Base-by-base conservation (phyloP, 495 filamentous ascomycete species). In the Tuber calosporum region DNA sequence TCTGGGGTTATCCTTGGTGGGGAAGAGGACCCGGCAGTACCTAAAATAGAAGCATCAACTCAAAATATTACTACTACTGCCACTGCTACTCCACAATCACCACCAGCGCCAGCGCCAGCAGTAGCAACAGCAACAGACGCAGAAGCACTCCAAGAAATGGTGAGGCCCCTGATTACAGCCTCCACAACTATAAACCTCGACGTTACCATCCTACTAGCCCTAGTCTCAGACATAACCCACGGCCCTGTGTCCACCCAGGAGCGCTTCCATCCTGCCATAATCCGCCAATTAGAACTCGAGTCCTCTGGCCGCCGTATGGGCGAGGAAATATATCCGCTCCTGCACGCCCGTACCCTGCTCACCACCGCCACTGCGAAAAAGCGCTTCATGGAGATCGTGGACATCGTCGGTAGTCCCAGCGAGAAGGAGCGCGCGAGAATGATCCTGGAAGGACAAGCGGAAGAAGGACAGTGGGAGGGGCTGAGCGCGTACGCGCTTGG, bases 151-250 rank as follows among this genome's bases (percentile, higher is more conserved):
- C 53, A 15, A 15, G 26, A 62, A 34, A 62, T 62, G 53, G 11
- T 62, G 7, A 62, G 5, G 11, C 53, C 53, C 26, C 53, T 30
- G 17, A 62, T 62, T 1, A 62, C 53, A 17, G 19, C 53, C 26
- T 62, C 53, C 26, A 34, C 26, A 17, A 30, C 53, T 4, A 34
- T 83, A 20, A 84, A 85, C 74, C 81, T 85, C 39, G 84, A 85
- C 73, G 82, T 82, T 4, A 83, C 82, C 38, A 83, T 81, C 42
- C 79, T 85, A 7, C 75, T 84, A 0, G 79, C 84, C 4, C 77
- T 85, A 0, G 78, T 83, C 30, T 82, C 83, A 0, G 84, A 85
- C 70, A 75, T 85, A 15, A 83, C 84, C 34, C 83, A 85, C 72
- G 80, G 80, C 38, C 76, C 77, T 1, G 68, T 81, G 4, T 53